Base-by-base conservation (phyloP, 768 basidiomycete species). In the Mycena crocata region DNA sequence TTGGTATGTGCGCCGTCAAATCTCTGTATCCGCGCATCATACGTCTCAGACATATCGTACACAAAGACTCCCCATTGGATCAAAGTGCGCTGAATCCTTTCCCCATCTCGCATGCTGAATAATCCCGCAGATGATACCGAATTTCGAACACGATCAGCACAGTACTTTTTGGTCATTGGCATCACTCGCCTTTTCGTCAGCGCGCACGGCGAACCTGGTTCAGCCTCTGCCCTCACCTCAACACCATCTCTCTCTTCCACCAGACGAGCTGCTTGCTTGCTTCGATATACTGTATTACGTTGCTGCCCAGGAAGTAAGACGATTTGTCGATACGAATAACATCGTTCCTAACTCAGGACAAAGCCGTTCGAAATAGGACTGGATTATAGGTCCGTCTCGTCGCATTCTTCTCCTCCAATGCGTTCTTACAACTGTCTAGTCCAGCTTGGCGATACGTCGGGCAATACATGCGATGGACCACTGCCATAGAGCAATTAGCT, bases 371-470 rank as follows among this genome's bases (percentile, higher is more conserved):
- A 80, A 67, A 78, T 74, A 40, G 74, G 71, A 26, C 49, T 66
- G 24, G 79, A 81, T 55, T 81, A 76, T 58, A 67, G 65, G 65
- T 60, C n/a, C 40, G 34, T 31, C 35, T 6, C 2, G 17, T 3
- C 1, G 0, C 48, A 28, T 12, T 12, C 10, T 42, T 2, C 26
- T 8, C 23, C 39, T 49, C 23, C 62, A 70, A 70, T 31, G n/a
- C n/a, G n/a, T 39, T 6, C 24, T 50, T 8, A 40, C 12, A 24
- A 26, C 52, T 78, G 31, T 60, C 52, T 48, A 75, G 73, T 37
- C 79, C 80, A 9, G 78, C 75, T 30, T 81, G 81, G 81, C 74
- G 74, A 39, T 72, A 73, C 48, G 78, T 78, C 5, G 79, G 76
- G 17, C 71, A 71, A 55, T 59, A 81, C 58, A 74, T 78, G 71